phyloP scores from a whole-genome alignment of 2,329 filamentous ascomycete species.

The Nemania sp. region DNA sequence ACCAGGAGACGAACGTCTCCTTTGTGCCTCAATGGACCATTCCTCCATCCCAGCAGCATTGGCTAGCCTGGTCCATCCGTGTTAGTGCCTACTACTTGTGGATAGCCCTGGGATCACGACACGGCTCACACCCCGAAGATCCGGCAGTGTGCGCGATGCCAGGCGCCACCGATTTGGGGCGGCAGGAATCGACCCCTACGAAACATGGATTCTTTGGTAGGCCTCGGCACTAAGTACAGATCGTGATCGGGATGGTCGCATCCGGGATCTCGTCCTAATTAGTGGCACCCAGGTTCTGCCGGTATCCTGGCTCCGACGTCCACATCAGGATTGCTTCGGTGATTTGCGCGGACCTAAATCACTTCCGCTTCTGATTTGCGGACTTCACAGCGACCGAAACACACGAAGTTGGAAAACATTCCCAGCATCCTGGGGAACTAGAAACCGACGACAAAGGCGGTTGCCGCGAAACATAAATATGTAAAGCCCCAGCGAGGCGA shows the following conservation, averaged over 20 bases:
- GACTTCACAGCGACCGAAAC: not conserved
- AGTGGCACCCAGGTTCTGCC: conserved; percentile 7
- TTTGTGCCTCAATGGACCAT: not conserved
- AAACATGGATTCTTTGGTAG: not conserved
- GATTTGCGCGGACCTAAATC: conserved; percentile 4
- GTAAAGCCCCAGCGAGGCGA: not conserved
- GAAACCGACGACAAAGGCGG: not conserved
- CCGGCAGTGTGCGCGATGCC: conserved; percentile 3
- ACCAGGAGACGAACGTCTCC: not conserved
- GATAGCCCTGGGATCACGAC: not conserved
- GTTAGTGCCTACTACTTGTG: not conserved
- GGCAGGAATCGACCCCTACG: not conserved
- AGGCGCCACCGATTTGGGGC: not conserved
- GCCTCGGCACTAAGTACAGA: not conserved
- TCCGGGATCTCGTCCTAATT: conserved; percentile 6
- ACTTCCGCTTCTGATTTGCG: conserved; percentile 20
- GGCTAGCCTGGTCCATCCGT: not conserved
- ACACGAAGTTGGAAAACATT: conserved; percentile 3
- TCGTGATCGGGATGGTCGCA: not conserved
- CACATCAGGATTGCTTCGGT: conserved; percentile 22
- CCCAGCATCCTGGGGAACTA: not conserved
- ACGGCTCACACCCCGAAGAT: conserved; percentile 23
- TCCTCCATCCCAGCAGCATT: not conserved
- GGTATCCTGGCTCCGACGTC: conserved; percentile 24
- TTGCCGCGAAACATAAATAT: conserved; percentile 17